A percentile compares a stretch with the other conserved stretches of the same genome.
Evolutionary conservation across 306 rosid genomes (phyloP).

Genomic region (Ormosia semicastrata): DNA sequence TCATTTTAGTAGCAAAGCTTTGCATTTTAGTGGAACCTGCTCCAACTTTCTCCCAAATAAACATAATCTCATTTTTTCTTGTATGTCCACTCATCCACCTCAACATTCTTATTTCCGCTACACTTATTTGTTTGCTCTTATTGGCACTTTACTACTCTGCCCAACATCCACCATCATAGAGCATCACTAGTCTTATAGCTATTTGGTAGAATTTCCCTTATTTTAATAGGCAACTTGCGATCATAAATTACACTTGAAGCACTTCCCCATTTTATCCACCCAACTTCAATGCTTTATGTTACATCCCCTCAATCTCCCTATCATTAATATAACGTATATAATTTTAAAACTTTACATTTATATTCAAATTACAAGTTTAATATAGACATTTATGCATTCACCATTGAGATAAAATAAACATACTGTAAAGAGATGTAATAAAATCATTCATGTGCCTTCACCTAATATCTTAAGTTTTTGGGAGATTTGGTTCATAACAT

Average conservation of each 20-base stretch:
- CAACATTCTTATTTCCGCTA: neutral
- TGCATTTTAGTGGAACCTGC: neutral
- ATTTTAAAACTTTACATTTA: neutral
- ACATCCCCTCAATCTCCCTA: neutral
- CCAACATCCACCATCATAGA: neutral
- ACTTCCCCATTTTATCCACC: neutral
- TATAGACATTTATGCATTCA: neutral
- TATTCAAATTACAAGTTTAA: neutral
- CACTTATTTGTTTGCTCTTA: neutral
- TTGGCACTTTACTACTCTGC: neutral
- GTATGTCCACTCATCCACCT: neutral
- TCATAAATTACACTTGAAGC: neutral
- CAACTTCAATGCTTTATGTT: neutral
- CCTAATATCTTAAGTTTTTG: too few species aligned
- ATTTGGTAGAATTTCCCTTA: neutral
- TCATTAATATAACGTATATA: neutral
- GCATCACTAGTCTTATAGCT: neutral
- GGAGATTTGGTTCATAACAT: too few species aligned
- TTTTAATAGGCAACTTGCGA: neutral
- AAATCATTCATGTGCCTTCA: too few species aligned
- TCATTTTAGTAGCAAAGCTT: neutral
- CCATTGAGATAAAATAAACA: neutral
- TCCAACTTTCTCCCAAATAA: neutral
- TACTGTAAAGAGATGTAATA: too few species aligned
- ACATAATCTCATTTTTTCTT: neutral